Conservation (phyloP, 345 rosid species). For the Pistacia integerrima region DNA sequence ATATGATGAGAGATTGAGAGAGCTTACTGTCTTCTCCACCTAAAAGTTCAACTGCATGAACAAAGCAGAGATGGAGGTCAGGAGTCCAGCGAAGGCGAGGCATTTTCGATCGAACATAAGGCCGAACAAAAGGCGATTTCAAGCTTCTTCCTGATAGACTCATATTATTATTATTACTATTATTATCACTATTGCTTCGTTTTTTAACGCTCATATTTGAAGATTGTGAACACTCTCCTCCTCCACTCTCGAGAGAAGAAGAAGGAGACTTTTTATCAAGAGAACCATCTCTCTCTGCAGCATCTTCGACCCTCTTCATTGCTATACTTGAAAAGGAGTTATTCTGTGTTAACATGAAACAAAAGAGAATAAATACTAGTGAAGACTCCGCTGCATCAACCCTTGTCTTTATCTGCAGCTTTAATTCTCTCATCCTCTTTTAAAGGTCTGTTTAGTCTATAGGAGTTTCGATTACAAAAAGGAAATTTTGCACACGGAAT, state of each 20-base stretch:
- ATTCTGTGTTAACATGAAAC: slow-evolving; percentile 1
- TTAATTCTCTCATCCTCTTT: slow-evolving; percentile 27
- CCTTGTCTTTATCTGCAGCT: slow-evolving; percentile 48
- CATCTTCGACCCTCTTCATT: slow-evolving; percentile 13
- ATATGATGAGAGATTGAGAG: background rate
- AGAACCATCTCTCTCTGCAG: background rate
- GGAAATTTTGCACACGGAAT: slow-evolving; percentile 38
- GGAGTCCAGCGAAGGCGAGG: slow-evolving; percentile 76
- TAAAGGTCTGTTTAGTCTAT: slow-evolving; percentile 38
- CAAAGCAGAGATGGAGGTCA: slow-evolving; percentile 58
- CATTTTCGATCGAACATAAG: slow-evolving; percentile 52
- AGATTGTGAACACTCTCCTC: background rate
- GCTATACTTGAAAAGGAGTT: background rate
- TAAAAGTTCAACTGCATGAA: slow-evolving; percentile 61
- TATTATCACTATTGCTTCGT: background rate
- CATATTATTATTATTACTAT: background rate
- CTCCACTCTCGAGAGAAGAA: slow-evolving; percentile 22
- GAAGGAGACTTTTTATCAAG: slow-evolving; percentile 1
- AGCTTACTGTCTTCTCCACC: slow-evolving; percentile 73
- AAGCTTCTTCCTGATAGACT: slow-evolving; percentile 9
- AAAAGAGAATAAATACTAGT: slow-evolving; percentile 42
- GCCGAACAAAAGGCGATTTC: slow-evolving; percentile 39
- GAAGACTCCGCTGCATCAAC: slow-evolving; percentile 32
- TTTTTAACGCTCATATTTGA: background rate
- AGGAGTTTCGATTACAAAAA: slow-evolving; percentile 39